phyloP scores from a whole-genome alignment of 1,139 yeast genomes.

The Taphrina betulina region DNA sequence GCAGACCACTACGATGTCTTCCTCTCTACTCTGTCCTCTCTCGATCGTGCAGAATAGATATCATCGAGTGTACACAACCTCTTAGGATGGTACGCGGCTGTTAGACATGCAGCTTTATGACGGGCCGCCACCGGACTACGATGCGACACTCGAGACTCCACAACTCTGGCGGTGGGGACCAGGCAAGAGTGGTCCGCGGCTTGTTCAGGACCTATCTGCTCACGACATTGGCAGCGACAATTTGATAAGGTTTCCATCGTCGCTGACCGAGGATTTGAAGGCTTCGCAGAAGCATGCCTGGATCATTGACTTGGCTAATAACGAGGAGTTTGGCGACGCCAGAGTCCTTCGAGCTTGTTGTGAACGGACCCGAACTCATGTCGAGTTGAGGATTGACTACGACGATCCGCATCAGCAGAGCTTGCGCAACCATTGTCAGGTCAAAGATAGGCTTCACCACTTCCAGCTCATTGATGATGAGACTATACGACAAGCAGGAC shows the following conservation, averaged over 20 bases:
- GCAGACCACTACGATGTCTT: too few relatives aligned
- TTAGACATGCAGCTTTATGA: not conserved
- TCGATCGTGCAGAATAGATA: too few relatives aligned
- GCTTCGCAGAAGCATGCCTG: constrained; percentile 8
- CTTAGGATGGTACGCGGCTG: too few relatives aligned
- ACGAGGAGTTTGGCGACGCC: constrained; percentile 8
- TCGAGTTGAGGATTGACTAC: constrained; percentile 19
- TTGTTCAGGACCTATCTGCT: constrained; percentile 22
- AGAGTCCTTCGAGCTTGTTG: constrained; percentile 20
- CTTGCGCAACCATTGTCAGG: constrained; percentile 10
- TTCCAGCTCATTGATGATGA: constrained; percentile 15
- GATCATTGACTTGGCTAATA: constrained; percentile 19
- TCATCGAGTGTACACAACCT: too few relatives aligned
- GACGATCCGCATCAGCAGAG: not conserved
- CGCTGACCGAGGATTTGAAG: constrained; percentile 5
- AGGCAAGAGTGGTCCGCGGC: constrained; percentile 28
- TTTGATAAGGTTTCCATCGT: constrained; percentile 12
- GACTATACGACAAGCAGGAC: not conserved
- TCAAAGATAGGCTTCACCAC: constrained; percentile 16
- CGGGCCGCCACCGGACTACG: constrained; percentile 8
- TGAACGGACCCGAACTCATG: constrained; percentile 19
- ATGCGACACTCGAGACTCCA: not conserved
- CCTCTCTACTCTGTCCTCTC: too few relatives aligned
- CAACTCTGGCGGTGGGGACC: constrained; percentile 12
- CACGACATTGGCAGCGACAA: constrained; percentile 1